phyloP scores from a whole-genome alignment of 495 filamentous ascomycete genomes.

The Amniculicola lignicola region DNA sequence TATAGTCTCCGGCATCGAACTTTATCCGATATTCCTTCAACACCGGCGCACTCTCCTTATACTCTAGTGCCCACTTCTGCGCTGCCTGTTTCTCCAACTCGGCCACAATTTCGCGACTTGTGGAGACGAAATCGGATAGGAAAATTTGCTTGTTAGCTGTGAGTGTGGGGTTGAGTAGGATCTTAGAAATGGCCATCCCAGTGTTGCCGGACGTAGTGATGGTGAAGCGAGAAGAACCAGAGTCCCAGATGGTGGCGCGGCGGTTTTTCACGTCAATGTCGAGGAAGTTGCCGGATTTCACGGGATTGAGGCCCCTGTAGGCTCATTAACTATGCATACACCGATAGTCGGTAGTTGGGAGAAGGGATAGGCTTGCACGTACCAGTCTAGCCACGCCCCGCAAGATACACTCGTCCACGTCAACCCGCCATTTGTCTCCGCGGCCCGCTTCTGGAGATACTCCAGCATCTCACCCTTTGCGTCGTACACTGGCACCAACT shows the following conservation, averaged over 20 bases:
- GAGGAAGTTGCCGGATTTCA: slow-evolving; percentile 30
- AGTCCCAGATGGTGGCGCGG: slow-evolving; percentile 48
- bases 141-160: slow-evolving; percentile 50
- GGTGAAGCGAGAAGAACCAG: slow-evolving; percentile 43
- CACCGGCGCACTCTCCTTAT: slow-evolving; percentile 1
- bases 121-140: slow-evolving; percentile 46
- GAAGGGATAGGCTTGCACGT: too few species aligned
- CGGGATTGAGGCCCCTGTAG: slow-evolving; percentile 17
- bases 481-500: slow-evolving; percentile 22
- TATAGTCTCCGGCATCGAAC: slow-evolving; percentile 16
- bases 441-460: slow-evolving; percentile 46
- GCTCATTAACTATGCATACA: not conserved
- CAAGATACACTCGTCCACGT: slow-evolving; percentile 51
- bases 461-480: slow-evolving; percentile 45
- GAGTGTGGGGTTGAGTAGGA: slow-evolving; percentile 40
- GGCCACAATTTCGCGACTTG: slow-evolving; percentile 47
- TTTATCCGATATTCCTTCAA: slow-evolving; percentile 1
- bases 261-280: slow-evolving; percentile 44
- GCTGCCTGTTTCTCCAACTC: slow-evolving; percentile 45
- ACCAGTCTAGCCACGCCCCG: slow-evolving; percentile 52
- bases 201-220: slow-evolving; percentile 45
- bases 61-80: slow-evolving; percentile 41
- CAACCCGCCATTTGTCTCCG: slow-evolving; percentile 32
- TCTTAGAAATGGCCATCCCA: slow-evolving; percentile 42
- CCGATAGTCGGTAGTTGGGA: not conserved